phyloP scores from a whole-genome alignment of 2,329 filamentous ascomycete genomes.

The Diplodia seriata region DNA sequence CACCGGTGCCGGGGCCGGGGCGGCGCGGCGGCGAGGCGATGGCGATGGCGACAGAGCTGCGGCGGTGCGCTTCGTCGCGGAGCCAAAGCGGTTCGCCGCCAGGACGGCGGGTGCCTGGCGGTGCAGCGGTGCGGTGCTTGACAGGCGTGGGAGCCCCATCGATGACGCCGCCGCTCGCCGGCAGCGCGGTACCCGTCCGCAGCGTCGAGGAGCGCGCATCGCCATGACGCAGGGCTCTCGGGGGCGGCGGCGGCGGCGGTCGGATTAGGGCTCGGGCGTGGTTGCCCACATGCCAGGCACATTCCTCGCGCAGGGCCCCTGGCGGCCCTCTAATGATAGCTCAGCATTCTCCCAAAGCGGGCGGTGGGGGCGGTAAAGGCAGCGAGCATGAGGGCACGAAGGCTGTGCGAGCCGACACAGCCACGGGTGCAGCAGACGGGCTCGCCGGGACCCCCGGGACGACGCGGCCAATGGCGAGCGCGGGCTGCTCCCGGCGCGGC shows the following conservation, averaged over 20 bases:
- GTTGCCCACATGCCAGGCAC: constrained; percentile 24
- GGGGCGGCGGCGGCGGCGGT: constrained; percentile 19
- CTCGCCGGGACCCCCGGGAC: constrained; percentile 14
- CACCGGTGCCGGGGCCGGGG: background rate
- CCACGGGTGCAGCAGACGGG: constrained; percentile 21
- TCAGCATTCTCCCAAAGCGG: constrained; percentile 30
- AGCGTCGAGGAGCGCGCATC: background rate
- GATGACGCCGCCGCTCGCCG: background rate
- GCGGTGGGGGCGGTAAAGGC: constrained; percentile 30
- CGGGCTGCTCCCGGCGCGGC: constrained; percentile 36
- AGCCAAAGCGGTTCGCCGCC: background rate
- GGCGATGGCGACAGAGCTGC: background rate
- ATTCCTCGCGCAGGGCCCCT: constrained; percentile 19
- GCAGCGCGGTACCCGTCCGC: background rate
- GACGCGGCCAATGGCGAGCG: constrained; percentile 11
- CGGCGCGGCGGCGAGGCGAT: too few species aligned
- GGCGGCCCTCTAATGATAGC: constrained; percentile 26
- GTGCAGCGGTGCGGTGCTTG: background rate
- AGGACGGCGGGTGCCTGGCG: constrained; percentile 21
- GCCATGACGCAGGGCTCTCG: constrained; percentile 28
- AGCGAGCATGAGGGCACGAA: constrained; percentile 25
- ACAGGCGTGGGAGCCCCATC: background rate
- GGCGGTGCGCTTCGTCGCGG: background rate
- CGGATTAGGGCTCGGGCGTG: constrained; percentile 22
- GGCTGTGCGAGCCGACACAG: constrained; percentile 28